Evolutionary conservation across 2,329 filamentous ascomycete species (phyloP).

Genomic region (Aspergillus sclerotialis): DNA sequence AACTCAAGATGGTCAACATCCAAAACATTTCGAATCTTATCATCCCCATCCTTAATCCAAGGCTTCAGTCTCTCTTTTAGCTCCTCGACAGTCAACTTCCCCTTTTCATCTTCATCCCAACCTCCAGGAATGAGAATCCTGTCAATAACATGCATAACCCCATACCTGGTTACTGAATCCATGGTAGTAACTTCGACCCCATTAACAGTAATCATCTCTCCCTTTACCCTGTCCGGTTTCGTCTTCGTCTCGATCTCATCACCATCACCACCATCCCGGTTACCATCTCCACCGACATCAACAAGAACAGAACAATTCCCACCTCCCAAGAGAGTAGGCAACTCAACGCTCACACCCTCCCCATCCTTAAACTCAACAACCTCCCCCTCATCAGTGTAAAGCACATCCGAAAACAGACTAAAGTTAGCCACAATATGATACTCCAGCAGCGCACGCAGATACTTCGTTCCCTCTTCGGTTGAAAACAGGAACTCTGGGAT

Average conservation of each 20-base stretch:
- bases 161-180: constrained; percentile 69
- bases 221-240: no score
- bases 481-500: constrained; percentile 85
- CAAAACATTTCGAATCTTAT: no score
- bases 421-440: constrained; percentile 70
- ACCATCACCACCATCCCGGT: no score
- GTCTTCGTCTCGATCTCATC: no score
- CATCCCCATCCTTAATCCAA: constrained; percentile 10
- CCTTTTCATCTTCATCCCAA: constrained; percentile 6
- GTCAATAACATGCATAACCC: constrained; percentile 71
- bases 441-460: constrained; percentile 68
- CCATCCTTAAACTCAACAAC: constrained; percentile 13
- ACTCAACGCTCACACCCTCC: constrained; percentile 48
- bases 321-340: constrained; percentile 64
- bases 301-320: constrained; percentile 66
- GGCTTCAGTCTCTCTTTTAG: constrained; percentile 13
- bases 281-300: constrained; percentile 58
- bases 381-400: constrained; percentile 53
- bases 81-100: constrained; percentile 14
- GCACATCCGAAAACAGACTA: constrained; percentile 69
- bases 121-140: constrained; percentile 61
- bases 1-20: background rate
- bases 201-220: constrained; percentile 71
- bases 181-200: constrained; percentile 61
- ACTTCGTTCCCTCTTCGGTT: constrained; percentile 63